phyloP scores from a whole-genome alignment of 805 yeast genomes.

The Yamadazyma sp. region DNA sequence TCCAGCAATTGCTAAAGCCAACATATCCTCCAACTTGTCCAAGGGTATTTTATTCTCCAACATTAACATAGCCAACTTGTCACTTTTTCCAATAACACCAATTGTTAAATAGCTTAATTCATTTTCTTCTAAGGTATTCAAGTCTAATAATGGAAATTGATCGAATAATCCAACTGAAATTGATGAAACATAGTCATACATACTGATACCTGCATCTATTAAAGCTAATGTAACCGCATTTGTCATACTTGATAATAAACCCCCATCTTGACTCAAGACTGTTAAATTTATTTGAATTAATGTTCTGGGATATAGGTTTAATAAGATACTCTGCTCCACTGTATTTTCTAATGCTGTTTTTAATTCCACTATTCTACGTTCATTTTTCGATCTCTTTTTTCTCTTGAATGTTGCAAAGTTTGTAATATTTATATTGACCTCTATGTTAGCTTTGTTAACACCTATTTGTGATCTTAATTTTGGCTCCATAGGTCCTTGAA shows the following conservation, averaged over 20 bases:
- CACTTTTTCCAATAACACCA: conserved; percentile 81
- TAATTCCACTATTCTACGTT: conserved; percentile 66
- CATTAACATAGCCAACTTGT: conserved; percentile 70
- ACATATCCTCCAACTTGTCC: conserved; percentile 70
- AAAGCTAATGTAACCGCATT: conserved; percentile 88
- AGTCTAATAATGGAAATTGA: conserved; percentile 72
- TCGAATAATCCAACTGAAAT: conserved; percentile 79
- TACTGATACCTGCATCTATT: conserved; percentile 92
- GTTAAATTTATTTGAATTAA: conserved; percentile 71
- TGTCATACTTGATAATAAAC: conserved; percentile 70
- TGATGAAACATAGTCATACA: conserved; percentile 86
- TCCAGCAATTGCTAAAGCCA: conserved; percentile 85
- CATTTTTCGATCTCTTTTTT: conserved; percentile 64
- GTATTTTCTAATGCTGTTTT: conserved; percentile 66
- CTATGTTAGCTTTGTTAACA: conserved; percentile 53
- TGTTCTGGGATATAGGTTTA: conserved; percentile 78
- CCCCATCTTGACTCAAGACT: conserved; percentile 89
- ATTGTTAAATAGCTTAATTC: conserved; percentile 80
- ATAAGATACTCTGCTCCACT: conserved; percentile 69
- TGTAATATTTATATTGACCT: conserved; percentile 67
- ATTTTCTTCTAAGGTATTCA: conserved; percentile 76
- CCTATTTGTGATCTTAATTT: conserved; percentile 48
- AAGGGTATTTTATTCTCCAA: conserved; percentile 83
- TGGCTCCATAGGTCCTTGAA: conserved; percentile 91
- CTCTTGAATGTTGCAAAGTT: conserved; percentile 79